Evolutionary conservation across 2,329 filamentous ascomycete genomes (phyloP).

Genomic region (Aspergillus arachidicola): DNA sequence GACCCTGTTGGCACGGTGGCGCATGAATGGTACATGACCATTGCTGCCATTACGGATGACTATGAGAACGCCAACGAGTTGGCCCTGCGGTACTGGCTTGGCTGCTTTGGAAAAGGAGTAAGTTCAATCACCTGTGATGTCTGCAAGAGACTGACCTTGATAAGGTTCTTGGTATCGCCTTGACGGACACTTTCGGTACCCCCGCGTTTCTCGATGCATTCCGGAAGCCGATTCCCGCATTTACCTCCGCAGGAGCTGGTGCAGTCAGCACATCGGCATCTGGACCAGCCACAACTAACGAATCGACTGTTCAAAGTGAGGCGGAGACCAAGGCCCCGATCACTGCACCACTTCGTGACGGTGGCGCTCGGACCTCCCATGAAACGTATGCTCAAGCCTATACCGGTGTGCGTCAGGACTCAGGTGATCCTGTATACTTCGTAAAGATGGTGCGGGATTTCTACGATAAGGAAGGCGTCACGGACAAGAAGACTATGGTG

Average conservation of each 20-base stretch:
- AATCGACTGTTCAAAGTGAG: slow-evolving; percentile 39
- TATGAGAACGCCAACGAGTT: slow-evolving; percentile 83
- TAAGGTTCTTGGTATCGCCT: slow-evolving; percentile 77
- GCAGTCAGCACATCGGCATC: slow-evolving; percentile 44
- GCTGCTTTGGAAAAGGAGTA: slow-evolving; percentile 80
- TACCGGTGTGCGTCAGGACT: slow-evolving; percentile 84
- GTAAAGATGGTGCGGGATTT: slow-evolving; percentile 78
- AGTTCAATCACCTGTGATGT: slow-evolving; percentile 17
- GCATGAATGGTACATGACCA: slow-evolving; percentile 99
- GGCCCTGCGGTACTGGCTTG: slow-evolving; percentile 84
- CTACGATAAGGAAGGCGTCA: slow-evolving; percentile 75
- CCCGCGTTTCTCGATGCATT: slow-evolving; percentile 85
- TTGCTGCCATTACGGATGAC: slow-evolving; percentile 84
- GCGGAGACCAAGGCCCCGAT: slow-evolving; percentile 46
- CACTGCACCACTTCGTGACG: slow-evolving; percentile 44
- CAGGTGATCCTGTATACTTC: slow-evolving; percentile 80
- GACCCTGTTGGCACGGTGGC: slow-evolving; percentile 86
- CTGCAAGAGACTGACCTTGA: background rate
- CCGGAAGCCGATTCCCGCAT: slow-evolving; percentile 62
- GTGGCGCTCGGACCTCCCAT: slow-evolving; percentile 42
- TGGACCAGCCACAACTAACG: slow-evolving; percentile 46
- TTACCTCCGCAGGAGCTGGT: slow-evolving; percentile 45
- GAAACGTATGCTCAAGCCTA: slow-evolving; percentile 81
- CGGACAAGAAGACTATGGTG: slow-evolving; percentile 82
- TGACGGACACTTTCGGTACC: slow-evolving; percentile 97